phyloP scores from a whole-genome alignment of 2,329 filamentous ascomycete species.

The Eurotiales sp. region DNA sequence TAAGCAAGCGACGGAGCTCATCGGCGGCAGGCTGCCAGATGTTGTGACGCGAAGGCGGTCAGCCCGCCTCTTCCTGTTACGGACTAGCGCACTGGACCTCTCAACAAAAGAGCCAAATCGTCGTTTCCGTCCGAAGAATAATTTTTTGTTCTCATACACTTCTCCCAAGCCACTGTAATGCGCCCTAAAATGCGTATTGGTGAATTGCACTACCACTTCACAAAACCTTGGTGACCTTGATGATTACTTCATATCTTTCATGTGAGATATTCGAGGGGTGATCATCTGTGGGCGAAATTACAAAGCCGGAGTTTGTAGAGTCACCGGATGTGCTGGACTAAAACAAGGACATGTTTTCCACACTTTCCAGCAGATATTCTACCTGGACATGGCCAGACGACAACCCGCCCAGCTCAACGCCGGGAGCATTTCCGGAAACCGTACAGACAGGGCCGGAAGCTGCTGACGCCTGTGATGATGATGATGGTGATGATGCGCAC shows the following conservation, averaged over 20 bases:
- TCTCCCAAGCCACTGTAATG: not conserved
- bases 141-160: not conserved
- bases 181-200: not conserved
- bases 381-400: conserved; percentile 16
- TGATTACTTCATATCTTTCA: not conserved
- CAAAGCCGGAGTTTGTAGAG: not conserved
- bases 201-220: not conserved
- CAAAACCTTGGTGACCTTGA: not conserved
- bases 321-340: not conserved
- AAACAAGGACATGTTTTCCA: conserved; percentile 1
- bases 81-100: conserved; percentile 10
- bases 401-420: conserved; percentile 3
- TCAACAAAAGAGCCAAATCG: conserved; percentile 2
- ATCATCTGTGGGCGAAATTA: not conserved
- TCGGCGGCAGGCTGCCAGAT: conserved; percentile 27
- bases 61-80: conserved; percentile 7
- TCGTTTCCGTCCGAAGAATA: too few relatives aligned
- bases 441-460: conserved; percentile 11
- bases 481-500: conserved; percentile 20
- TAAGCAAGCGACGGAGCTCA: conserved; percentile 11
- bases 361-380: conserved; percentile 1
- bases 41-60: conserved; percentile 28
- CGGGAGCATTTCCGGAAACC: conserved; percentile 5
- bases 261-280: not conserved
- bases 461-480: conserved; percentile 12